Percentiles rank a stretch among this genome's conserved stretches.
These are phyloP conservation scores for Oleoguttula mirabilis DNA, from an alignment of 495 filamentous ascomycete species.

Conservation along the genomic window DNA sequence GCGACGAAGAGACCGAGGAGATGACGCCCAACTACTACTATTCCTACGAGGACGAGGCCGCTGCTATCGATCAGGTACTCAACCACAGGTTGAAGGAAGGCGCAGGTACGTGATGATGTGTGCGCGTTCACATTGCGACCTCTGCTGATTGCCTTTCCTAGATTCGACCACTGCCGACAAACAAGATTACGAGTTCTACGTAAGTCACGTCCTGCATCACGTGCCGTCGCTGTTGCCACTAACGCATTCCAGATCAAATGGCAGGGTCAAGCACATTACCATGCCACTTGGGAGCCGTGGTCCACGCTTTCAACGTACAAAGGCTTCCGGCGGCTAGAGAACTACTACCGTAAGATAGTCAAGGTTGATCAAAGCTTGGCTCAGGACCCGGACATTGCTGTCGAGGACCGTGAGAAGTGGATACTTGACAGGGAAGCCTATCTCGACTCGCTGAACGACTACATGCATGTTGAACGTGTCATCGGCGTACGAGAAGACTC, in stretches of 20 bases:
- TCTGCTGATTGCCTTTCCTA: slow-evolving; percentile 3
- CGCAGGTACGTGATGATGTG: slow-evolving; percentile 38
- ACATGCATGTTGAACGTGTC: slow-evolving; percentile 81
- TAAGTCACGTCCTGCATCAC: slow-evolving; percentile 22
- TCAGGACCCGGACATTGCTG: slow-evolving; percentile 56
- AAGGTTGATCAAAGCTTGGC: slow-evolving; percentile 58
- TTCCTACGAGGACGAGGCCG: slow-evolving; percentile 47
- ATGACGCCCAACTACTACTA: slow-evolving; percentile 25
- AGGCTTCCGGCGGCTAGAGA: slow-evolving; percentile 78
- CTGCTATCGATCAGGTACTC: slow-evolving; percentile 79
- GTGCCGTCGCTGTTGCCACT: slow-evolving; percentile 6
- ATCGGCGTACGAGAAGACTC: slow-evolving; percentile 60
- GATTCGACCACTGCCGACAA: slow-evolving; percentile 40
- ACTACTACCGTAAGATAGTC: slow-evolving; percentile 77
- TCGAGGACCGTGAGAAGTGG: slow-evolving; percentile 84
- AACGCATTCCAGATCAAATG: slow-evolving; percentile 61
- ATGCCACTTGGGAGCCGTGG: slow-evolving; percentile 84
- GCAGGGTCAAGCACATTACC: slow-evolving; percentile 87
- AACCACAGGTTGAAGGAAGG: slow-evolving; percentile 70
- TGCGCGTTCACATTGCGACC: not conserved
- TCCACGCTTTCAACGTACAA: slow-evolving; percentile 53
- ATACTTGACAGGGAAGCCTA: slow-evolving; percentile 78
- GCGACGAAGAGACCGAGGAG: slow-evolving; percentile 33
- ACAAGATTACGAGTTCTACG: slow-evolving; percentile 79
- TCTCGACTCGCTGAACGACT: slow-evolving; percentile 69